Conservation (phyloP, 768 basidiomycete species). For the Glaciozyma martinii region DNA sequence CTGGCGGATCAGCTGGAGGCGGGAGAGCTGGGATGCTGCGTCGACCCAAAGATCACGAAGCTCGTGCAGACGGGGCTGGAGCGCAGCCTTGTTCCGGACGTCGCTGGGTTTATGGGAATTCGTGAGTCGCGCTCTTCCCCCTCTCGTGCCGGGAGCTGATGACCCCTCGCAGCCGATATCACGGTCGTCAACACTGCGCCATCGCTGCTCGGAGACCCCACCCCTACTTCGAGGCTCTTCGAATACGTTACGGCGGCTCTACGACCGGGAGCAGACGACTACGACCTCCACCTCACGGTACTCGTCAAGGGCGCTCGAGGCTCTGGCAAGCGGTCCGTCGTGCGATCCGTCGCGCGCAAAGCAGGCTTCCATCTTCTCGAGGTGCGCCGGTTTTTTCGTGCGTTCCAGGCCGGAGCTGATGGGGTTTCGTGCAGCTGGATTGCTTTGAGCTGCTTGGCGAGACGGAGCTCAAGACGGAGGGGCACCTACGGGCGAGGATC, state of each 20-base stretch:
- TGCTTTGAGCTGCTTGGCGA: conserved; percentile 78
- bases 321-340: conserved; percentile 65
- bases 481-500: conserved; percentile 58
- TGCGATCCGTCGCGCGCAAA: conserved; percentile 41
- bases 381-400: conserved; percentile 43
- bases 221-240: conserved; percentile 39
- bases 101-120: conserved; percentile 47
- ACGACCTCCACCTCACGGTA: conserved; percentile 59
- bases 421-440: conserved; percentile 52
- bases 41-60: conserved; percentile 63
- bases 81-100: conserved; percentile 53
- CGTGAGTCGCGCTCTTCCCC: neutral
- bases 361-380: conserved; percentile 73
- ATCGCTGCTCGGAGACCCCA: conserved; percentile 9
- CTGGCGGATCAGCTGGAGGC: conserved; percentile 49
- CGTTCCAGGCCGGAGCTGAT: neutral
- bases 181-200: conserved; percentile 9
- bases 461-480: conserved; percentile 64
- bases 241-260: conserved; percentile 57
- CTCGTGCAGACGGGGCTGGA: conserved; percentile 74
- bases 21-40: conserved; percentile 75
- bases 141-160: neutral
- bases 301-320: conserved; percentile 72
- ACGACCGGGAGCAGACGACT: conserved; percentile 51
- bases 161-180: neutral